These are phyloP conservation scores for Curvularia spicifera DNA, from an alignment of 2,329 filamentous ascomycete species.

Conservation along the genomic window DNA sequence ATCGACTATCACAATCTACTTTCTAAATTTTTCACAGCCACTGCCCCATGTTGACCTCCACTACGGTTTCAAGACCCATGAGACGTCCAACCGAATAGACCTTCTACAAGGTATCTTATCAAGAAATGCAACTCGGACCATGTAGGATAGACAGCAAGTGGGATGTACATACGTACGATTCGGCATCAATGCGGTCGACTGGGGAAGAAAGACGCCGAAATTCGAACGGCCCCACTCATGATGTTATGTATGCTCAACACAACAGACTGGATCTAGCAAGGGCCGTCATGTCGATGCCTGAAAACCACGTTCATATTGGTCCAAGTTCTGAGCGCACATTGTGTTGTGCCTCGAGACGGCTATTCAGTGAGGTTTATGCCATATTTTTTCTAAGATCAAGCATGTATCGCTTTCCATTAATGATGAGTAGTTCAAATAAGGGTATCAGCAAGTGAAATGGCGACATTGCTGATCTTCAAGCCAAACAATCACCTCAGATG, in stretches of 20 bases:
- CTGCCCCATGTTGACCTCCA: too few species aligned
- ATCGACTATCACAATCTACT: not conserved
- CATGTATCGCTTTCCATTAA: not conserved
- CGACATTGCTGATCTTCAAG: not conserved
- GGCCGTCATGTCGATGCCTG: not conserved
- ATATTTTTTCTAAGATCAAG: not conserved
- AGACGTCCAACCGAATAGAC: not conserved
- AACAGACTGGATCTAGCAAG: not conserved
- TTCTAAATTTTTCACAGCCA: not conserved
- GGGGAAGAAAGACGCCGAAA: not conserved
- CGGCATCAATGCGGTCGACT: constrained; percentile 3
- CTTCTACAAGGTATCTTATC: not conserved
- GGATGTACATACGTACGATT: not conserved
- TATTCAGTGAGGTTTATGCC: not conserved
- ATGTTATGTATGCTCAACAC: constrained; percentile 11
- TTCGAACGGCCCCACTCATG: constrained; percentile 1
- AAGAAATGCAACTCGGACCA: not conserved
- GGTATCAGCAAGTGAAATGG: not conserved
- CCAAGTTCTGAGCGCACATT: not conserved
- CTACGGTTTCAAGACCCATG: not conserved
- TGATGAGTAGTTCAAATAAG: not conserved
- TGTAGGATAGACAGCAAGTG: too few species aligned
- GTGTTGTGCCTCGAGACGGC: not conserved
- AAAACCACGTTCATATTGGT: not conserved
- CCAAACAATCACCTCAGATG: not conserved